A percentile compares a stretch with the other conserved stretches of the same genome.
Evolutionary conservation across 2,329 filamentous ascomycete genomes (phyloP).

Genomic region (Didymella exigua): DNA sequence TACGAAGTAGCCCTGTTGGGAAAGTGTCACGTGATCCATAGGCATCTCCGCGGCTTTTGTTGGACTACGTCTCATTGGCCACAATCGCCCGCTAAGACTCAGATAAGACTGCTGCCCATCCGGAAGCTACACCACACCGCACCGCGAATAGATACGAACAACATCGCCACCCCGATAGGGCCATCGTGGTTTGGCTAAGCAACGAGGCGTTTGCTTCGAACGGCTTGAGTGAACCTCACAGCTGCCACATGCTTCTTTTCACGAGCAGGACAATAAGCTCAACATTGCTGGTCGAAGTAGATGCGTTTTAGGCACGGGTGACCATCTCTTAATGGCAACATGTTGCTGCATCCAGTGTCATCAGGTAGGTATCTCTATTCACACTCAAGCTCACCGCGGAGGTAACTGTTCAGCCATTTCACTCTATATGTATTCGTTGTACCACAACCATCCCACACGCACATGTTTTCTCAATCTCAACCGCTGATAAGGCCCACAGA

Average conservation of each 20-base stretch:
- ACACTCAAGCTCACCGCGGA: not conserved
- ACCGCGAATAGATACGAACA: conserved; percentile 15
- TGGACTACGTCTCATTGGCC: not conserved
- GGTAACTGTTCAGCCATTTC: not conserved
- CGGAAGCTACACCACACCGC: conserved; percentile 5
- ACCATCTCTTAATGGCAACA: not conserved
- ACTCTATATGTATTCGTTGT: conserved; percentile 9
- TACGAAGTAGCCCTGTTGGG: no score
- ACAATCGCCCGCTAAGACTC: not conserved
- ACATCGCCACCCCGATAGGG: conserved; percentile 6
- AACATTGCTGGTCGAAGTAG: not conserved
- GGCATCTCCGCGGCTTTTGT: conserved; percentile 14
- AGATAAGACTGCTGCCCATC: conserved; percentile 11
- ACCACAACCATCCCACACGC: conserved; percentile 4
- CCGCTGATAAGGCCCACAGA: conserved; percentile 16
- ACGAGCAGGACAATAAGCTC: not conserved
- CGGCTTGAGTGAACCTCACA: not conserved
- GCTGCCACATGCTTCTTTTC: not conserved
- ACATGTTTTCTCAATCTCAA: conserved; percentile 7
- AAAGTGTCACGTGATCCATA: conserved; percentile 14
- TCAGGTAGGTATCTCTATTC: not conserved
- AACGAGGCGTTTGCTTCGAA: conserved; percentile 16
- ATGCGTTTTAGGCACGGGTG: not conserved
- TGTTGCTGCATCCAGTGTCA: not conserved
- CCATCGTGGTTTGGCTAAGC: conserved; percentile 7